Evolutionary conservation across 1,284 basidiomycete species (phyloP), one percentile per base, ranked within the genome.

Genomic region (Ganoderma meredithae): DNA sequence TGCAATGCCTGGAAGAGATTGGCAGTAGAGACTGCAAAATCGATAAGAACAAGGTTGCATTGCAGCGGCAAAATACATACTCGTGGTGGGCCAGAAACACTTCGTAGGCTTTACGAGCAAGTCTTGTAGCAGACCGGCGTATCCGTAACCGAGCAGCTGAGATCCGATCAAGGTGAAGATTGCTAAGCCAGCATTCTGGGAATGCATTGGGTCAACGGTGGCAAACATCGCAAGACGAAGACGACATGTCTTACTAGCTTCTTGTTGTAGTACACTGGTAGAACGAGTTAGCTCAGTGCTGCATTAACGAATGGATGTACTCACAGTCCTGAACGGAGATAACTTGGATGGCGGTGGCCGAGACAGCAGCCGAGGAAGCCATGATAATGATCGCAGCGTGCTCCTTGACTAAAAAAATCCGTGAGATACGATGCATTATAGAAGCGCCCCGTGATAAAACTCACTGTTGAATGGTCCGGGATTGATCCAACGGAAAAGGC

Each of bases 381-480:
- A 81, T 80, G 74, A 81, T 81, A 69, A 80, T 79, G 60, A 79
- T 78, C 9, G 78, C 77, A 25, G 76, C 76, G 64, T 79, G 78
- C 64, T 79, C 77, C 74, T 79, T 78, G 69, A 80, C 77, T 80
- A 43, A 39, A 3, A 39, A 3, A 8, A 25, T 25, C 9, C 12
- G 47, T 49, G 19, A 49, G 47, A 19, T 10, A 25, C 10, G 12
- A 6, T 49, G 22, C 19, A 47, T 47, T 49, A 22, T 8, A 25
- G 19, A 25, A 49, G 22, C 22, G 12, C 3, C 4, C 1, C 10
- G 10, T 12, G 2, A 4, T 49, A 49, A 3, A 49, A 49, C 78
- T 63, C 56, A 79, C 78, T 83, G 74, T 81, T 82, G 76, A 84
- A 85, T 4, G 83, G 82, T 0, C 83, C 83, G 1, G 83, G 82